These are phyloP conservation scores for Dioscorea cayenensis DNA, from an alignment of 116 monocot species.

Conservation along the genomic window DNA sequence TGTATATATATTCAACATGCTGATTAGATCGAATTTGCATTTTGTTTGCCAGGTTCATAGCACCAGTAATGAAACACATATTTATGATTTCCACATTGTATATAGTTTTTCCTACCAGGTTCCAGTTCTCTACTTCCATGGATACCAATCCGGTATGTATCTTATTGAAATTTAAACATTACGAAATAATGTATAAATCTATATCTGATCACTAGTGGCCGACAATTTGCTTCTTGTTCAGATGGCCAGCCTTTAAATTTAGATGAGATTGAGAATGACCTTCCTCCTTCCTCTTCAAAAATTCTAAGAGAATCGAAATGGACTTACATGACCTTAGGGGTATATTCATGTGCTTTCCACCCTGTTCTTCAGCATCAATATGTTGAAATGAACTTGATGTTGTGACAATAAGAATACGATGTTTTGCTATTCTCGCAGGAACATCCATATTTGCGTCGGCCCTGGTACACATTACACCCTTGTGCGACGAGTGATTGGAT, in stretches of 20 bases:
- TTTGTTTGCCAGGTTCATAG: slow-evolving; percentile 22
- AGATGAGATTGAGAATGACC: slow-evolving; percentile 8
- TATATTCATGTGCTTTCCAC: slow-evolving; percentile 5
- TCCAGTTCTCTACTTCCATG: slow-evolving; percentile 88
- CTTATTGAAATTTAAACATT: background rate
- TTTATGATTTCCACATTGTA: slow-evolving; percentile 58
- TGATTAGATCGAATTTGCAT: background rate
- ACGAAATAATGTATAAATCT: background rate
- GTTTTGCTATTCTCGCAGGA: slow-evolving; percentile 36
- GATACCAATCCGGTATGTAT: slow-evolving; percentile 54
- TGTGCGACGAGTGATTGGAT: slow-evolving; percentile 97
- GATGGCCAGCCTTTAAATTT: slow-evolving; percentile 10
- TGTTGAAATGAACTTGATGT: background rate
- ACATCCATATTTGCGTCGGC: slow-evolving; percentile 74
- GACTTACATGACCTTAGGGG: slow-evolving; percentile 93
- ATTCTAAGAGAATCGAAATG: slow-evolving; percentile 68
- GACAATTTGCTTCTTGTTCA: slow-evolving; percentile 12
- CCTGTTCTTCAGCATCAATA: background rate
- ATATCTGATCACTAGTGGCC: background rate
- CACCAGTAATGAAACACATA: slow-evolving; percentile 12
- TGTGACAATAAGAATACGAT: background rate
- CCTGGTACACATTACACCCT: slow-evolving; percentile 88
- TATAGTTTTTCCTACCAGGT: slow-evolving; percentile 75
- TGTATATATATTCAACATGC: background rate
- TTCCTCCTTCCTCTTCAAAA: slow-evolving; percentile 51